A percentile compares a stretch with the other conserved stretches of the same genome.
These are phyloP conservation scores for Pleoardoris graminearum DNA, from an alignment of 2,329 filamentous ascomycete species.

Conservation along the genomic window DNA sequence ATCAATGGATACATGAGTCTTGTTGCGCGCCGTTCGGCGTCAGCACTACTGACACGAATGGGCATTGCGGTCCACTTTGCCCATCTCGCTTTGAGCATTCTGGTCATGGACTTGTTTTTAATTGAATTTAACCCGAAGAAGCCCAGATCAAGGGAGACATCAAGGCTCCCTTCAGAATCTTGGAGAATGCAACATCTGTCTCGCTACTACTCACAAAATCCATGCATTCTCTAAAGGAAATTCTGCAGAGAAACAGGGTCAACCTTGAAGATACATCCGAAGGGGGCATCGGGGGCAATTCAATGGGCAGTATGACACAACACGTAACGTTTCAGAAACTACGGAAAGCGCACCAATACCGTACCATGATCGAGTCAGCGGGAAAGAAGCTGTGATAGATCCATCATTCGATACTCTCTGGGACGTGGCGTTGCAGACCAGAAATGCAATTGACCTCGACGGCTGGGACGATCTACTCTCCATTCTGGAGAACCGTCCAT, in stretches of 20 bases:
- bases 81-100: constrained; percentile 6
- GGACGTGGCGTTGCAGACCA: constrained; percentile 2
- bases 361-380: neutral
- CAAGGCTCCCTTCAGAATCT: constrained; percentile 2
- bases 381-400: neutral
- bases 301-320: neutral
- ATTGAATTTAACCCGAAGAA: neutral
- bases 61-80: constrained; percentile 12
- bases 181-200: neutral
- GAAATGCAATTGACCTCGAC: neutral
- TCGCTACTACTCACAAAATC: constrained; percentile 3
- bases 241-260: constrained; percentile 4
- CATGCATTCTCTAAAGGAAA: neutral
- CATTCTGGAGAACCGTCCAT: neutral
- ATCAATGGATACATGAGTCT: constrained; percentile 1
- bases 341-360: neutral
- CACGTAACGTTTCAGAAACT: neutral
- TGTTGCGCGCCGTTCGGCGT: neutral
- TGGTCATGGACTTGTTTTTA: constrained; percentile 11
- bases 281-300: too few species aligned
- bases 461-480: constrained; percentile 10
- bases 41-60: constrained; percentile 6
- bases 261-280: neutral
- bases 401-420: constrained; percentile 6
- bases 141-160: constrained; percentile 2